These are phyloP conservation scores for Citrus sp. DNA, from an alignment of 345 rosid genomes.

Conservation along the genomic window DNA sequence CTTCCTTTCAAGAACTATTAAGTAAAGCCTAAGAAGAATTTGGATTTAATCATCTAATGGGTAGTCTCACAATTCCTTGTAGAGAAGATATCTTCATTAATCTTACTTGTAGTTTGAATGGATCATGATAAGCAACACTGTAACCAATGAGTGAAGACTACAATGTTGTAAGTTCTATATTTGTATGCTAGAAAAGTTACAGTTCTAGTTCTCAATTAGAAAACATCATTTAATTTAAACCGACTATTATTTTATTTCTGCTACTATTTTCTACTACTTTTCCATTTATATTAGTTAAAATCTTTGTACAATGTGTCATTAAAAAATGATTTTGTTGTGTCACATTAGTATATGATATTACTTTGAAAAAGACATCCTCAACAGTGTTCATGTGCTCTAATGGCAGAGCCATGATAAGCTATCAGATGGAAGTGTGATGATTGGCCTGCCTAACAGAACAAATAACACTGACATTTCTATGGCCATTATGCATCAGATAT, in stretches of 20 bases:
- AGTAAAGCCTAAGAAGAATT: constrained; percentile 39
- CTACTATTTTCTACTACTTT: background rate
- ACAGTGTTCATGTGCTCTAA: no score
- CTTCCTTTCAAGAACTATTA: constrained; percentile 21
- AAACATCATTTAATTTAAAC: background rate
- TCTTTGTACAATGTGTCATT: no score
- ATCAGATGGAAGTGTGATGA: no score
- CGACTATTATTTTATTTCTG: background rate
- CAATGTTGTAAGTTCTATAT: constrained; percentile 4
- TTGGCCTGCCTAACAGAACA: no score
- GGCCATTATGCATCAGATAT: no score
- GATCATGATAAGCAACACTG: background rate
- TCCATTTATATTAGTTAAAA: background rate
- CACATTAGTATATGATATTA: no score
- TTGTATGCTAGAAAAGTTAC: no score
- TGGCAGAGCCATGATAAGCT: no score
- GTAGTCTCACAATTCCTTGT: constrained; percentile 46
- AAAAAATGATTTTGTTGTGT: no score
- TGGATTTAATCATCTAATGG: constrained; percentile 41
- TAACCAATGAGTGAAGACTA: background rate
- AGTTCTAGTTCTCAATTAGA: background rate
- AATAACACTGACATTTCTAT: no score
- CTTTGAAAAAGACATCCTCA: no score
- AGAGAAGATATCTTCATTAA: constrained; percentile 32
- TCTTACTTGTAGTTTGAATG: constrained; percentile 23